A percentile compares a stretch with the other conserved stretches of the same genome.
phyloP scores from a whole-genome alignment of 2,329 filamentous ascomycete genomes.

The Trichoderma atrobrunneum region DNA sequence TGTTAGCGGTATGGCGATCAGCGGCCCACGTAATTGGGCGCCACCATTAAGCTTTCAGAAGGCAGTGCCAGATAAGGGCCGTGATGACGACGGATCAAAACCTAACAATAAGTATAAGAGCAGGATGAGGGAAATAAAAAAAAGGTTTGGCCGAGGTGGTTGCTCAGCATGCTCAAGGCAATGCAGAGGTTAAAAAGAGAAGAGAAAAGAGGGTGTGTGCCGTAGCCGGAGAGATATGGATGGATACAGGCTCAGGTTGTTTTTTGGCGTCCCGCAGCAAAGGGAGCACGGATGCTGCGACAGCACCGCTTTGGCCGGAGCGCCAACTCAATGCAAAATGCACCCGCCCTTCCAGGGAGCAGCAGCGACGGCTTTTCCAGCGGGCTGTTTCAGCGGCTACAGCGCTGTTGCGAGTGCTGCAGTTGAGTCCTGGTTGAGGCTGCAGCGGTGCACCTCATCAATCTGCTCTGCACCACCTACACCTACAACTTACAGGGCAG shows the following conservation, averaged over 20 bases:
- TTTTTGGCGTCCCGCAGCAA: conserved; percentile 6
- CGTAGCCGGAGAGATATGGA: conserved; percentile 8
- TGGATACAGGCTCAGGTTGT: not conserved
- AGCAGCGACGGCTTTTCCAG: not conserved
- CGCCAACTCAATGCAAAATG: not conserved
- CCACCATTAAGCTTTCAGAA: conserved; percentile 11
- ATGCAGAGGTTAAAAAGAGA: not conserved
- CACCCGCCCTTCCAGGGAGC: not conserved
- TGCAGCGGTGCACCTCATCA: conserved; percentile 22
- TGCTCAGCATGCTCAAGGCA: not conserved
- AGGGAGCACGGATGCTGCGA: conserved; percentile 13
- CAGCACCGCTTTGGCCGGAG: not conserved
- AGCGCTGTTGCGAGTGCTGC: not conserved
- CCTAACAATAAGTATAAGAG: not conserved
- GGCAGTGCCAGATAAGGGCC: not conserved
- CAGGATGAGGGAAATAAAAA: not conserved
- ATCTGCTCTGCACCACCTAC: not conserved
- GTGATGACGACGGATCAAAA: not conserved
- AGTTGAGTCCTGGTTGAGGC: not conserved
- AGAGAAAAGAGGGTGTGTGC: not conserved
- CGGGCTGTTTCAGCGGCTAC: not conserved
- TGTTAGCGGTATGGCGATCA: conserved; percentile 12
- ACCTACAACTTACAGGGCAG: not conserved
- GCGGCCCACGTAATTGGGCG: conserved; percentile 8
- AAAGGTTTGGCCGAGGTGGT: not conserved